Evolutionary conservation across 1,139 yeast genomes (phyloP).

Genomic region (Scheffersomyces parashehatae): DNA sequence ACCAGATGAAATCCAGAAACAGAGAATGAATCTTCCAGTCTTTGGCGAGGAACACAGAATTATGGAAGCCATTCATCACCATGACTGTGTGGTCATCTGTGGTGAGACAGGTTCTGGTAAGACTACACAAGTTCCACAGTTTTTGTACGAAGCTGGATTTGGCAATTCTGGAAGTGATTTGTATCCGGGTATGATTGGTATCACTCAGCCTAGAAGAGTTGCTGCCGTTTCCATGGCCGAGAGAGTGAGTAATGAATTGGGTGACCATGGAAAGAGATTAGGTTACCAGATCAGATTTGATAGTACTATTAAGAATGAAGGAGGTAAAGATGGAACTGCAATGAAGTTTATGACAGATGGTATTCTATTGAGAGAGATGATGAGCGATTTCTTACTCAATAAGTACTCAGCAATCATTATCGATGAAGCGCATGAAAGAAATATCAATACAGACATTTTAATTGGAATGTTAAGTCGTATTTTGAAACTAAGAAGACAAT

Average conservation of each 20-base stretch:
- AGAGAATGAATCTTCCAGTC: slow-evolving; percentile 79
- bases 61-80: slow-evolving; percentile 94
- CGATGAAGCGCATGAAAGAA: slow-evolving; percentile 98
- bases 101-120: slow-evolving; percentile 93
- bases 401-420: slow-evolving; percentile 86
- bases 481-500: slow-evolving; percentile 68
- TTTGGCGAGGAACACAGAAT: slow-evolving; percentile 87
- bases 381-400: slow-evolving; percentile 75
- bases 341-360: slow-evolving; percentile 99
- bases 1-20: slow-evolving; percentile 60
- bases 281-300: slow-evolving; percentile 94
- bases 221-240: slow-evolving; percentile 98
- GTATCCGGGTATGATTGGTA: slow-evolving; percentile 89
- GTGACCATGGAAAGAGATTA: slow-evolving; percentile 73
- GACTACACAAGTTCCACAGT: slow-evolving; percentile 77
- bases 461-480: slow-evolving; percentile 93
- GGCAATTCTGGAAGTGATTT: slow-evolving; percentile 60
- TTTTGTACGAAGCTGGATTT: slow-evolving; percentile 84
- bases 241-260: slow-evolving; percentile 82
- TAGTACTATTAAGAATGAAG: slow-evolving; percentile 60
- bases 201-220: slow-evolving; percentile 97
- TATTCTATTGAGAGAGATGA: slow-evolving; percentile 88
- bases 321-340: slow-evolving; percentile 57
- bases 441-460: slow-evolving; percentile 90
- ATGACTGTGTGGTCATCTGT: slow-evolving; percentile 87